A percentile compares a stretch with the other conserved stretches of the same genome.
phyloP scores from a whole-genome alignment of 163 green algal genomes.

The Chlamydomonas reinhardtii region DNA sequence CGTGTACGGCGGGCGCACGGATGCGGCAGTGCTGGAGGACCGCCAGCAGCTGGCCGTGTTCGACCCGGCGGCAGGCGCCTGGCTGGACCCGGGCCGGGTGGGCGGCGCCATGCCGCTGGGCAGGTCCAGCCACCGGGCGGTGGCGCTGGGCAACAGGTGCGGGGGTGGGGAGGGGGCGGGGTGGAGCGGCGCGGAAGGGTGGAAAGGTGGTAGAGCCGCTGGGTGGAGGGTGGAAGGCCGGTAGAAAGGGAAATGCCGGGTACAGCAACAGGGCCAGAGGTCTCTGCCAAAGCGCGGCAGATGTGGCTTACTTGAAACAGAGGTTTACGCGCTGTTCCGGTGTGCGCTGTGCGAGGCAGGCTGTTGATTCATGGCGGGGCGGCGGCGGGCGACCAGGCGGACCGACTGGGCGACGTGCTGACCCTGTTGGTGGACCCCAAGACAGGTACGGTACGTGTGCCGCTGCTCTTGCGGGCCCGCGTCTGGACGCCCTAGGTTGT shows the following conservation, averaged over 20 bases:
- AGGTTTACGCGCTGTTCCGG: background rate
- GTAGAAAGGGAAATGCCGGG: background rate
- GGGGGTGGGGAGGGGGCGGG: no score
- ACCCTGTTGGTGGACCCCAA: background rate
- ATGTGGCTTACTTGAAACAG: background rate
- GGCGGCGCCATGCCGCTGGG: background rate
- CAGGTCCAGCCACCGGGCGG: slow-evolving; percentile 25
- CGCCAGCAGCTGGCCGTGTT: slow-evolving; percentile 31
- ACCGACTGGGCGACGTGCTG: slow-evolving; percentile 21
- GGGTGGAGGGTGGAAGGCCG: no score
- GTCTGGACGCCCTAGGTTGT: no score
- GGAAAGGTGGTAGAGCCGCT: no score
- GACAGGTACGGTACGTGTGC: no score
- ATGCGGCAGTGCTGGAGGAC: background rate
- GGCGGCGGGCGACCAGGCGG: background rate
- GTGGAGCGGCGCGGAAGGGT: no score
- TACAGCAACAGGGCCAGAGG: no score
- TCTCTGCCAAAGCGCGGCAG: background rate
- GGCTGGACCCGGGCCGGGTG: slow-evolving; percentile 9
- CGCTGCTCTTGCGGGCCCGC: no score
- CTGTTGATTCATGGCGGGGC: slow-evolving; percentile 38
- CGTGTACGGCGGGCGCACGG: slow-evolving; percentile 37
- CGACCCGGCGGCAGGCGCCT: background rate
- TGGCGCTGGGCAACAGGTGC: slow-evolving; percentile 35
- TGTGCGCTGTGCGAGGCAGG: background rate